These are phyloP conservation scores for Pulicaria dysenterica DNA, from an alignment of 129 eudicot species.

Conservation along the genomic window DNA sequence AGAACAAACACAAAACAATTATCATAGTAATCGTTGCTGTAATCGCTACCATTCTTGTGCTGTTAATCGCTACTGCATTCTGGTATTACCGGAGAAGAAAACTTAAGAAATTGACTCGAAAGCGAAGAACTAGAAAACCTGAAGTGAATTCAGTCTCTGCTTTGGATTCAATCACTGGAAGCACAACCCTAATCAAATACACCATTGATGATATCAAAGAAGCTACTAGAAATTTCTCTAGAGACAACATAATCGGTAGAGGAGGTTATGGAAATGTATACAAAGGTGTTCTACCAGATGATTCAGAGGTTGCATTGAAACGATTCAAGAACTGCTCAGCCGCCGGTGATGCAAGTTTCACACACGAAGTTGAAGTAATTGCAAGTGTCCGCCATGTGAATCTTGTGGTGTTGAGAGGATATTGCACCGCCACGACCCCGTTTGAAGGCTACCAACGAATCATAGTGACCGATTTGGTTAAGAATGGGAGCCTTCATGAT, in stretches of 20 bases:
- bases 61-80: constrained; percentile 14
- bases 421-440: constrained; percentile 72
- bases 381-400: constrained; percentile 94
- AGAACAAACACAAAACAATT: constrained; percentile 12
- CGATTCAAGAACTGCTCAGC: constrained; percentile 90
- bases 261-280: constrained; percentile 98
- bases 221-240: constrained; percentile 69
- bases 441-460: constrained; percentile 84
- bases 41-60: constrained; percentile 24
- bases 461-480: constrained; percentile 81
- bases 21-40: constrained; percentile 41
- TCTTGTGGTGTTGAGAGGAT: constrained; percentile 75
- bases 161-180: constrained; percentile 58
- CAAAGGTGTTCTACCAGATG: constrained; percentile 69
- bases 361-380: constrained; percentile 89
- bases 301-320: constrained; percentile 80
- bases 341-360: constrained; percentile 72
- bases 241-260: constrained; percentile 68
- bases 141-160: constrained; percentile 40
- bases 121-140: constrained; percentile 13
- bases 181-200: constrained; percentile 57
- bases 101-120: constrained; percentile 23
- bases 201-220: constrained; percentile 68
- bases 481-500: constrained; percentile 84
- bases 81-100: constrained; percentile 38